These are phyloP conservation scores for Nicotiana obtusifolia DNA, from an alignment of 257 asterid species.

Conservation along the genomic window DNA sequence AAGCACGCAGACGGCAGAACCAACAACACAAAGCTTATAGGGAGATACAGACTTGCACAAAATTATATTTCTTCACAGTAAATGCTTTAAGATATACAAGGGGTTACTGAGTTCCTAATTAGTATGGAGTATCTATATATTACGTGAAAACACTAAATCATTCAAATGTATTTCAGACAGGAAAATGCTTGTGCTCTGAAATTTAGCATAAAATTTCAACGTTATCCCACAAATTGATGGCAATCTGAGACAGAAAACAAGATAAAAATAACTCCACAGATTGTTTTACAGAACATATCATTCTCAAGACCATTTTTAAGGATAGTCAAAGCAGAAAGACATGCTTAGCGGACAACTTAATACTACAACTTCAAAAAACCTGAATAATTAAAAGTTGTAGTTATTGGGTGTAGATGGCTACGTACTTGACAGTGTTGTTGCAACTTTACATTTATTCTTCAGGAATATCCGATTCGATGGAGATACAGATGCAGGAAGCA, in stretches of 20 bases:
- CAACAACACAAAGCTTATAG: not conserved
- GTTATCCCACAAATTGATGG: not conserved
- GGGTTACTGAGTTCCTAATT: not conserved
- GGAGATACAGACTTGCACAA: not conserved
- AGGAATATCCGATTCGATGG: conserved; percentile 40
- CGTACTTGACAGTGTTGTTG: conserved; percentile 52
- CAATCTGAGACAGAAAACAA: not conserved
- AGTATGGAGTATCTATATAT: not conserved
- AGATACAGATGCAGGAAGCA: conserved; percentile 53
- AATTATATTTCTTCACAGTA: not conserved
- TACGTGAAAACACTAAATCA: not conserved
- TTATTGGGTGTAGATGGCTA: not conserved
- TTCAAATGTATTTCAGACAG: not conserved
- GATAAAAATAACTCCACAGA: not conserved
- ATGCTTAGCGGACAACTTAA: not conserved
- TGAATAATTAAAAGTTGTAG: not conserved
- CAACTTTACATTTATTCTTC: conserved; percentile 50
- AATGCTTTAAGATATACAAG: not conserved
- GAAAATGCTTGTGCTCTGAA: not conserved
- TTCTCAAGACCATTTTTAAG: not conserved
- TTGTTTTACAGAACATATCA: not conserved
- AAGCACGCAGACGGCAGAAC: not conserved
- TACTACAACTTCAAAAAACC: not conserved
- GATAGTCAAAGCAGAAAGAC: not conserved
- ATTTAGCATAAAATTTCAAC: not conserved